phyloP scores from a whole-genome alignment of 75 land plant species.

The Isoetes taiwanensis region DNA sequence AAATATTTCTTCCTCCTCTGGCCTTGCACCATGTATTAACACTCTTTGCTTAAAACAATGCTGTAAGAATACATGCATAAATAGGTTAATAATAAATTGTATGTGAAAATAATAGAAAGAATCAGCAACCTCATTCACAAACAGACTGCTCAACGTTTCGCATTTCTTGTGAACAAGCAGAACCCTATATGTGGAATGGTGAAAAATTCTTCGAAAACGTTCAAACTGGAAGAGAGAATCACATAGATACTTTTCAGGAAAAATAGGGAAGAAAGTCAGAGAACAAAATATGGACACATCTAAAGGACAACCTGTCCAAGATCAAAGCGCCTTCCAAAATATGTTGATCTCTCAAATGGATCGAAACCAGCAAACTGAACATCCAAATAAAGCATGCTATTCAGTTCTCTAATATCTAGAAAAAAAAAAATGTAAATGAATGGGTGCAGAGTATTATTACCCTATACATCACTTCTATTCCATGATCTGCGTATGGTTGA shows the following conservation, averaged over 20 bases:
- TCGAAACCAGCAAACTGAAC: constrained; percentile 97
- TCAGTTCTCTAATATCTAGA: too few relatives aligned
- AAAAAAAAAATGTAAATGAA: neutral
- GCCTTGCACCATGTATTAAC: constrained; percentile 70
- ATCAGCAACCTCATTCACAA: constrained; percentile 59
- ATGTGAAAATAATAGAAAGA: too few relatives aligned
- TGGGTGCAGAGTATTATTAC: constrained; percentile 23
- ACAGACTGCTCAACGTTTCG: constrained; percentile 66
- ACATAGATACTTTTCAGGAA: neutral
- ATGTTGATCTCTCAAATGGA: constrained; percentile 84
- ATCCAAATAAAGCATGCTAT: too few relatives aligned
- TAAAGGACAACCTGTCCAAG: constrained; percentile 61
- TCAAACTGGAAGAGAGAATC: constrained; percentile 49
- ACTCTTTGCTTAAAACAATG: constrained; percentile 80
- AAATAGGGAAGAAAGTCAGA: neutral
- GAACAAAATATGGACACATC: neutral
- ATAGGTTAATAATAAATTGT: too few relatives aligned
- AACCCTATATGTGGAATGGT: constrained; percentile 78
- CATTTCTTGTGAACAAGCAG: constrained; percentile 74
- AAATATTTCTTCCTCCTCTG: constrained; percentile 84
- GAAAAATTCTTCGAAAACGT: constrained; percentile 81
- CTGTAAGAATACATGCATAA: constrained; percentile 18
- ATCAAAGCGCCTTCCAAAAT: constrained; percentile 92
- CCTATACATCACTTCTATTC: constrained; percentile 96
- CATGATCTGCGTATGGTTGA: constrained; percentile 73